These are phyloP conservation scores for Casuarina cunninghamiana DNA, from an alignment of 306 rosid genomes.

Conservation along the genomic window DNA sequence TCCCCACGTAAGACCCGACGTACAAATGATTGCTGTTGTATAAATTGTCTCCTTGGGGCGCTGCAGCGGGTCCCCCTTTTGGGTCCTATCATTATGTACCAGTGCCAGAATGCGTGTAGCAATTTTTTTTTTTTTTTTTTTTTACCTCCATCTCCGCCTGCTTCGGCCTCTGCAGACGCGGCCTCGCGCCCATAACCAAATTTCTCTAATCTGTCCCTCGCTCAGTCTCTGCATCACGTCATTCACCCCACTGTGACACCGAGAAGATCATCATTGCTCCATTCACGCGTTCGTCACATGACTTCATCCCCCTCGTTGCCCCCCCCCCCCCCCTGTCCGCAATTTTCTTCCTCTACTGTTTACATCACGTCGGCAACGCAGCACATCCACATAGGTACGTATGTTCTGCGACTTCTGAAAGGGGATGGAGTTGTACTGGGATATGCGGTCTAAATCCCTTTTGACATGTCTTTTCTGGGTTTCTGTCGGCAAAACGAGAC, in stretches of 20 bases:
- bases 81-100: slow-evolving; percentile 30
- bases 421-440: too few species aligned
- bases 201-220: neutral
- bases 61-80: slow-evolving; percentile 35
- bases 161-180: neutral
- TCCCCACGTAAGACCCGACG: slow-evolving; percentile 38
- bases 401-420: too few species aligned
- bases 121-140: neutral
- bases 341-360: too few species aligned
- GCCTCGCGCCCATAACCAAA: slow-evolving; percentile 39
- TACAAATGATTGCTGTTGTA: slow-evolving; percentile 66
- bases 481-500: too few species aligned
- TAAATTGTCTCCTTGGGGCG: slow-evolving; percentile 46
- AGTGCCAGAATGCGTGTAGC: neutral
- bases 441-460: too few species aligned
- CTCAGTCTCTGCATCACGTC: slow-evolving; percentile 28
- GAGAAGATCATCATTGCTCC: slow-evolving; percentile 17
- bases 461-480: too few species aligned
- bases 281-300: slow-evolving; percentile 56
- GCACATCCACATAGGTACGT: too few species aligned
- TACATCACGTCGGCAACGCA: too few species aligned
- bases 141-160: too few species aligned
- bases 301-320: neutral
- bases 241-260: slow-evolving; percentile 37
- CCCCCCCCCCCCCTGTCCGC: too few species aligned